Percentiles rank a stretch among this genome's conserved stretches.
Evolutionary conservation across 1,284 basidiomycete genomes (phyloP).

Genomic region (Puccinia hordei): DNA sequence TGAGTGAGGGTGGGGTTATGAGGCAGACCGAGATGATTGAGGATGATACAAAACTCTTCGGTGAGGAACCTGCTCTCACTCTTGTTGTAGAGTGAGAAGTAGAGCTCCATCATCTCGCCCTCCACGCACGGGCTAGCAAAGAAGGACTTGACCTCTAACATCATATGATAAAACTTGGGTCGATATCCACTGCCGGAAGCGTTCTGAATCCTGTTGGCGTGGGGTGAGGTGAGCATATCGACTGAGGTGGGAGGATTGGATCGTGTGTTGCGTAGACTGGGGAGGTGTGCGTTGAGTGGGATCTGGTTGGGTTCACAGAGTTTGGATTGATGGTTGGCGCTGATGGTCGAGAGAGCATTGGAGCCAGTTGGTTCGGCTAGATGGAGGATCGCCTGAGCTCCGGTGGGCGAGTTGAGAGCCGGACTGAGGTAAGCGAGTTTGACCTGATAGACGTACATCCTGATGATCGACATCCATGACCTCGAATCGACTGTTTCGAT

Average conservation of each 20-base stretch:
- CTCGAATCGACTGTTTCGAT: constrained; percentile 63
- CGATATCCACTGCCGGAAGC: constrained; percentile 56
- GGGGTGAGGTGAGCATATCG: constrained; percentile 25
- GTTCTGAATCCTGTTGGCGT: neutral
- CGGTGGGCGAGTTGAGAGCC: constrained; percentile 72
- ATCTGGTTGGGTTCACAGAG: constrained; percentile 50
- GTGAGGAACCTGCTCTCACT: constrained; percentile 80
- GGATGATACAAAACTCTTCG: constrained; percentile 85
- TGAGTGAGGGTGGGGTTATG: constrained; percentile 68
- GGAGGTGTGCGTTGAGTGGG: constrained; percentile 52
- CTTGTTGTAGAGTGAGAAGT: constrained; percentile 89
- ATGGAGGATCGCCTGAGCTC: constrained; percentile 56
- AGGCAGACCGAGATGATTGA: constrained; percentile 87
- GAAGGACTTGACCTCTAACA: constrained; percentile 85
- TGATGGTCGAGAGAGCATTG: constrained; percentile 35
- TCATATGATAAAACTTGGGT: constrained; percentile 78
- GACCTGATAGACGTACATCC: constrained; percentile 85
- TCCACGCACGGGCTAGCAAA: constrained; percentile 83
- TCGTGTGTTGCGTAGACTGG: constrained; percentile 41
- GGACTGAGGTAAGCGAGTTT: constrained; percentile 62
- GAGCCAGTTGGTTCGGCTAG: constrained; percentile 32
- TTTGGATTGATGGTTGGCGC: constrained; percentile 57
- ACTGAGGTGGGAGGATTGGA: constrained; percentile 4
- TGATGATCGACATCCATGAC: constrained; percentile 64
- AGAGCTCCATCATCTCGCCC: constrained; percentile 88